Conservation (phyloP, 2,329 filamentous ascomycete species). For the Colletotrichum higginsianum region DNA sequence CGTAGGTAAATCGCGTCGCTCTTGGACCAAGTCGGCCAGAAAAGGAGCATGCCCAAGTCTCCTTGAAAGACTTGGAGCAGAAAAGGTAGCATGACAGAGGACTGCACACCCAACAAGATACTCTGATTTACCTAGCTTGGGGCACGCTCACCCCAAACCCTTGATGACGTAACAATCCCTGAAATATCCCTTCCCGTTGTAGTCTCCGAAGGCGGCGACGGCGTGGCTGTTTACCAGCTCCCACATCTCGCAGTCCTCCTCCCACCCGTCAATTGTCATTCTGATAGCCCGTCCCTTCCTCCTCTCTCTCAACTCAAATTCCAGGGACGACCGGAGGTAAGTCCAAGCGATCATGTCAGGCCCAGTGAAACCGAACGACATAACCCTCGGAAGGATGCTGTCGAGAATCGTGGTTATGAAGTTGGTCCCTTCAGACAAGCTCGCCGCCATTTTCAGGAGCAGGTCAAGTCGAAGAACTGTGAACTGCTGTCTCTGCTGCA, state of each 20-base stretch:
- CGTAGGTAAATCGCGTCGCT: too few relatives aligned
- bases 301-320: slow-evolving; percentile 20
- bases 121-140: too few relatives aligned
- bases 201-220: slow-evolving; percentile 29
- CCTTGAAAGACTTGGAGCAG: too few relatives aligned
- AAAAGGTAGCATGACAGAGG: too few relatives aligned
- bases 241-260: slow-evolving; percentile 30
- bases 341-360: slow-evolving; percentile 21
- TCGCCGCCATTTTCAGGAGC: slow-evolving; percentile 5
- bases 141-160: neutral
- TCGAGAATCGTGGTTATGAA: slow-evolving; percentile 30
- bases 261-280: slow-evolving; percentile 11
- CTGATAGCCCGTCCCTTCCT: slow-evolving; percentile 17
- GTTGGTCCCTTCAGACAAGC: slow-evolving; percentile 19
- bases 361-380: slow-evolving; percentile 14
- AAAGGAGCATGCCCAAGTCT: too few relatives aligned
- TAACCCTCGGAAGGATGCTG: slow-evolving; percentile 23
- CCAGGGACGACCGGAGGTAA: slow-evolving; percentile 11
- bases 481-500: slow-evolving; percentile 22
- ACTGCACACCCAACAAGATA: too few relatives aligned
- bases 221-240: neutral
- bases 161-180: slow-evolving; percentile 22
- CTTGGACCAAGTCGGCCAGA: too few relatives aligned
- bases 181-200: slow-evolving; percentile 28
- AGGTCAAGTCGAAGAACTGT: slow-evolving; percentile 26